Conservation (phyloP, 805 yeast species). For the Wickerhamiella azyma region DNA sequence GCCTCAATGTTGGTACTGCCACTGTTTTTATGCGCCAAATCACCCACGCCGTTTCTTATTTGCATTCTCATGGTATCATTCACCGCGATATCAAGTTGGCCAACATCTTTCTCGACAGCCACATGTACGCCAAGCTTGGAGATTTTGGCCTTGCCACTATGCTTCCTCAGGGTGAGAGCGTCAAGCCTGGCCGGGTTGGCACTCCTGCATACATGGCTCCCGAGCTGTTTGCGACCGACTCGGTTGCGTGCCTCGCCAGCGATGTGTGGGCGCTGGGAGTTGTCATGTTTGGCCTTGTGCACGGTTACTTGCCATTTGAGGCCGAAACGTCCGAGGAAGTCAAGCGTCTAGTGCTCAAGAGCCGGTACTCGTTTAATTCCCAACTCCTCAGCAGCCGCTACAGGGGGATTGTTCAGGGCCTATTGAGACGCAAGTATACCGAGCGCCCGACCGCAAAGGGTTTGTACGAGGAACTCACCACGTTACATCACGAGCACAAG, state of each 20-base stretch:
- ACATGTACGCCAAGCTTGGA: conserved; percentile 82
- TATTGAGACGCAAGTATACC: background rate
- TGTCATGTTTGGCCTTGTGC: conserved; percentile 81
- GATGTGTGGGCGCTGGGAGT: conserved; percentile 98
- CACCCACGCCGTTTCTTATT: conserved; percentile 77
- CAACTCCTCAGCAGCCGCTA: background rate
- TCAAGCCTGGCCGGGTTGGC: conserved; percentile 88
- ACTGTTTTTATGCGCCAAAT: conserved; percentile 56
- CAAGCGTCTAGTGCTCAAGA: background rate
- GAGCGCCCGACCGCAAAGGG: background rate
- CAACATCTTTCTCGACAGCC: conserved; percentile 86
- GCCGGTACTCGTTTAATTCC: background rate
- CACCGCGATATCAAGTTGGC: conserved; percentile 93
- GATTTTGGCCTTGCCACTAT: conserved; percentile 96
- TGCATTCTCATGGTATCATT: conserved; percentile 86
- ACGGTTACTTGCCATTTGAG: conserved; percentile 96
- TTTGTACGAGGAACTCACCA: background rate
- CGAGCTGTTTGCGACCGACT: conserved; percentile 52
- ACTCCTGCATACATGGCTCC: conserved; percentile 97
- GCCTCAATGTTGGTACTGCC: background rate
- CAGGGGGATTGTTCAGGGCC: background rate
- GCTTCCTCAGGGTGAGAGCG: conserved; percentile 51
- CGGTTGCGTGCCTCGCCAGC: conserved; percentile 63
- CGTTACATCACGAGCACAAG: background rate
- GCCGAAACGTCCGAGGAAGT: conserved; percentile 55